Conservation (phyloP, 768 basidiomycete genomes). For the Panaeolus cyanescens region DNA sequence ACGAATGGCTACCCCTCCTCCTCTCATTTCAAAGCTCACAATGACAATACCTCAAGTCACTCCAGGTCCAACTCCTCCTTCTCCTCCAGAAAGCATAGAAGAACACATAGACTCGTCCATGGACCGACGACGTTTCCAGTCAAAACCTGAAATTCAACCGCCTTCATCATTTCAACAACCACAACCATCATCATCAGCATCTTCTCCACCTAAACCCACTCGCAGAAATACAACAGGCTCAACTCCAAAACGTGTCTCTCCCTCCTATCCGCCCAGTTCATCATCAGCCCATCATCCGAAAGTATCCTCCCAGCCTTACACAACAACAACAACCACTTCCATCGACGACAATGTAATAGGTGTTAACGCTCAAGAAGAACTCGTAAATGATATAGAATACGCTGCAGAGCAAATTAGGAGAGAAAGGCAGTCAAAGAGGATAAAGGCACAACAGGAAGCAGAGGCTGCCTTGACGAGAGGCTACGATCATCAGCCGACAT, state of each 20-base stretch:
- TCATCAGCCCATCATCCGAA: slow-evolving; percentile 17
- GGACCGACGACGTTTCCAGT: neutral
- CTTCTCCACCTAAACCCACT: slow-evolving; percentile 34
- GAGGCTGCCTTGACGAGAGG: slow-evolving; percentile 54
- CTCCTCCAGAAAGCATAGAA: slow-evolving; percentile 35
- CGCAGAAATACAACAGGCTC: slow-evolving; percentile 78
- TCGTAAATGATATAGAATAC: slow-evolving; percentile 82
- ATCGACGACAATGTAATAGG: slow-evolving; percentile 34
- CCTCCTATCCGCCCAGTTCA: slow-evolving; percentile 4
- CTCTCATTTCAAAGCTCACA: neutral
- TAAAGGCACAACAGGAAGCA: slow-evolving; percentile 62
- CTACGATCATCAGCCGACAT: slow-evolving; percentile 12
- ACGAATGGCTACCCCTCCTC: neutral
- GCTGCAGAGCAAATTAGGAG: slow-evolving; percentile 86
- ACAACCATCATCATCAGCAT: slow-evolving; percentile 11
- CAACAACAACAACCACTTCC: too few relatives aligned
- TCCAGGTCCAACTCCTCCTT: slow-evolving; percentile 62
- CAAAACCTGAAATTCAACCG: slow-evolving; percentile 12
- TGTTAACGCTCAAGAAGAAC: slow-evolving; percentile 36
- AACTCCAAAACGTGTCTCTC: slow-evolving; percentile 21
- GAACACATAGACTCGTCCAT: slow-evolving; percentile 20
- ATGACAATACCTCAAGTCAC: neutral
- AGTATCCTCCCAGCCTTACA: slow-evolving; percentile 33
- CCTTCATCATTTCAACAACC: slow-evolving; percentile 14
- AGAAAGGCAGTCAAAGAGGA: slow-evolving; percentile 75